Conservation (phyloP, 352 stramenopile species). For the Vaucheria bursata region DNA sequence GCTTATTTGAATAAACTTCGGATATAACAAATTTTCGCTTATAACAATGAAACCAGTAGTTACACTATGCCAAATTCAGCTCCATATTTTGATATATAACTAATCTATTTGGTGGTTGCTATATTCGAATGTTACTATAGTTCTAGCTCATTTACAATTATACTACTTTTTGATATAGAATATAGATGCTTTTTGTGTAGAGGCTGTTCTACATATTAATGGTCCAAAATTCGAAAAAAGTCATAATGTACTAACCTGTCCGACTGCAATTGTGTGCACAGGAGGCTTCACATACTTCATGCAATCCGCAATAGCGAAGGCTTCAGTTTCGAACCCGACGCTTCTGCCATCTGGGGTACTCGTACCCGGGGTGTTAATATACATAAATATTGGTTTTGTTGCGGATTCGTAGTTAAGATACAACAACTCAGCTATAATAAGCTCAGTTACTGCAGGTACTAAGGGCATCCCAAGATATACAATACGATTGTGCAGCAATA, state of each 20-base stretch:
- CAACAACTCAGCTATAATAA: constrained; percentile 68
- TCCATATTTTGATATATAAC: no score
- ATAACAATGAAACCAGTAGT: no score
- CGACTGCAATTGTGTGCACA: constrained; percentile 65
- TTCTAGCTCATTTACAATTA: no score
- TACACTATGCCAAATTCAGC: no score
- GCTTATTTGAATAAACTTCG: no score
- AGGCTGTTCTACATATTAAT: no score
- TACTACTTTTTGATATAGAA: no score
- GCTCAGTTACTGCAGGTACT: constrained; percentile 68
- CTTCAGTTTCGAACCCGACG: constrained; percentile 73
- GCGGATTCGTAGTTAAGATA: constrained; percentile 71
- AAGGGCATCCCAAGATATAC: constrained; percentile 77
- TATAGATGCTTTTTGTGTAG: no score
- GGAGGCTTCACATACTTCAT: constrained; percentile 72
- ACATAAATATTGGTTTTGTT: constrained; percentile 66
- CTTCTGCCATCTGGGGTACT: constrained; percentile 58
- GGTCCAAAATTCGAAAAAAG: no score
- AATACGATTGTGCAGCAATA: constrained; percentile 73
- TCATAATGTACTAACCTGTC: constrained; percentile 49
- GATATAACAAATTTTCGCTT: no score
- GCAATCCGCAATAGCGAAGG: constrained; percentile 70
- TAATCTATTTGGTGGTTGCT: no score
- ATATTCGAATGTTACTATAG: no score
- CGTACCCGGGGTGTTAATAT: constrained; percentile 69